Evolutionary conservation across 495 filamentous ascomycete species (phyloP), one percentile per base, ranked within the genome.

Genomic region (Talaromyces nanjingensis): DNA sequence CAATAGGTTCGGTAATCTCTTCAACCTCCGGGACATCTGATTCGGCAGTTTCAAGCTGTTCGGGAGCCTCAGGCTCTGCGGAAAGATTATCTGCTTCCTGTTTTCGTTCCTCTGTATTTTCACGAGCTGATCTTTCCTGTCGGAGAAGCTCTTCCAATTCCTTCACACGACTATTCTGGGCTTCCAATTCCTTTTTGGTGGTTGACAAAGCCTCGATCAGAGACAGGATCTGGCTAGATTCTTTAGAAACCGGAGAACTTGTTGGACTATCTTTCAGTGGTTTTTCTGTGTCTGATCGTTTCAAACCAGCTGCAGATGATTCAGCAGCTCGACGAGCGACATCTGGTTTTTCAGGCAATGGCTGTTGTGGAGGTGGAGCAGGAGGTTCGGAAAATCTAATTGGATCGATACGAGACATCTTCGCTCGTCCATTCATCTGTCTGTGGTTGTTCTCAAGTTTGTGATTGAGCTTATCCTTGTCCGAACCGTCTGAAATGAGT

Each of bases 301-400:
- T 91, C 34, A 96, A 72, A 7, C 88, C 78, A 0, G 85, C 81
- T 60, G 61, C 83, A 76, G 66, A 78, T 72, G 11, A 76, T 72
- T 81, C 85, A 6, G 68, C 64, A 6, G 65, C 71, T 34, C 80
- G 72, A 53, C 82, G 76, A 57, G 81, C 78, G 47, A 84, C 83
- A 74, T 94, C 90, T 1, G 92, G 92, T 70, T 96, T 96, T 68
- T 96, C 91, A 6, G 92, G 92, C 0, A 97, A 77, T 16, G 93
- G 91, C 68, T 96, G 92, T 69, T 93, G 89, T 12, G 93, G 93
- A 16, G 94, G 92, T 29, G 93, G 94, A 18, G 91, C 90, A 8
- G 91, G 92, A 20, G 92, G 93, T 63, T 96, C 91, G 3, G 90
- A 93, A 65, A 96, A 97, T 53, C 90, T 71, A 0, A 81, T 74